Evolutionary conservation across 345 rosid genomes (phyloP), one percentile per base, ranked within the genome.

Genomic region (Citrus hindsii): DNA sequence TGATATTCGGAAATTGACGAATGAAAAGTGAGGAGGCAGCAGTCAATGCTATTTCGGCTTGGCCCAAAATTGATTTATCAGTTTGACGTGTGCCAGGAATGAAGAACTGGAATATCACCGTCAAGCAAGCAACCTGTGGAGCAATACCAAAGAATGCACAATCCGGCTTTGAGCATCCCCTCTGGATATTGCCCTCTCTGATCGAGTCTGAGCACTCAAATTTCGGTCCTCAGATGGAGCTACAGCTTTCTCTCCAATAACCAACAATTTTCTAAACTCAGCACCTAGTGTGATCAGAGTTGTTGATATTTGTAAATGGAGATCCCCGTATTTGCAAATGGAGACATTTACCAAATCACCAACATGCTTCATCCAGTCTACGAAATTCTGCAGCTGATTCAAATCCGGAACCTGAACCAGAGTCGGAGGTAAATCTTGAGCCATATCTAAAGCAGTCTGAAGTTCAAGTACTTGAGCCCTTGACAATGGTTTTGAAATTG

Each of bases 61-160:
- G 35, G 35, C 35, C 35, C 35, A 32, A 32, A 32, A 32, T 28
- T 32, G 98, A 90, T 84, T 91, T 93, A 81, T 95, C 99, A 0
- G 93, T 89, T 77, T 88, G 92, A 72, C 77, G 94, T 0, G 99
- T 88, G 4, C 96, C 97, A 0, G 94, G 94, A 81, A 93, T 75
- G 87, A 93, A 88, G 88, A 95, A 95, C 89, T 95, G 98, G 89
- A 95, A 95, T 79, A 95, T 89, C 74, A 93, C 93, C 0, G 92
- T 90, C 87, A 95, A 85, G 89, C 95, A 94, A 73, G 90, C 83
- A 77, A 92, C 95, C 67, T 89, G 88, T 3, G 82, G 84, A 74
- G 89, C 92, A 82, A 94, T 94, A 77, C 98, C 99, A 74, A 91
- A 92, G 83, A 95, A 95, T 73, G 97, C 89, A 42, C 92, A 89